Base-by-base conservation (phyloP, 2,329 filamentous ascomycete species). In the Atkinsonella hypoxylon region DNA sequence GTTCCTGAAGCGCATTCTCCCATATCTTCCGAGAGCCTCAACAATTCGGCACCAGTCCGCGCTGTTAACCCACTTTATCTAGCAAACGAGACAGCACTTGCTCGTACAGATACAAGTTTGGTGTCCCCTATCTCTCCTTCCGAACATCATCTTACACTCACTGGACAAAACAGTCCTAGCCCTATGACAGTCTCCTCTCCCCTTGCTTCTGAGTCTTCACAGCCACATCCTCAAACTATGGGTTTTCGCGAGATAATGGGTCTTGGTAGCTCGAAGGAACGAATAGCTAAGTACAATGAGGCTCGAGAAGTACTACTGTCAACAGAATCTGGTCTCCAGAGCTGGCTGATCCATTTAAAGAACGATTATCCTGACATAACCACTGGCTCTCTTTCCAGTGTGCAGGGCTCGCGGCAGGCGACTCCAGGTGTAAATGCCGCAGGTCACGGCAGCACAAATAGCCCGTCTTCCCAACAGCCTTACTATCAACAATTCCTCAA, bases 201-300 rank as follows among this genome's bases (percentile, higher is more conserved):
- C 53, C 17, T 51, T 53, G 43, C 55, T 12, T 32, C 47, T 11
- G 22, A 51, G 12, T 43, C 43, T 20, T 49, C 57, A 46, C 49
- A 46, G 26, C 43, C 51, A 22, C 53, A 51, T 22, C 45, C 61
- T 11, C 60, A 61, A 45, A 69, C 78, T 38, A 74, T 77, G 55
- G 71, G 77, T 1, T 90, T 94, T 67, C 79, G 82, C 47, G 85
- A 95, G 52, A 95, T 96, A 54, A 74, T 89, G 59, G 80, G 78
- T 9, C 74, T 93, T 47, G 74, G 78, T 15, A 79, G 78, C 2
- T 66, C 82, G 0, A 65, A 74, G 13, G 83, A 93, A 56, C 81
- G 89, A 18, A 86, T 93, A 53, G 72, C 76, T 42, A 83, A 81
- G 13, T 95, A 87, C 63, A 79, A 87, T 52, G 78, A 84, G 52